Base-by-base conservation (phyloP, 176 grass and related monocot genomes). In the Leersia perrieri region DNA sequence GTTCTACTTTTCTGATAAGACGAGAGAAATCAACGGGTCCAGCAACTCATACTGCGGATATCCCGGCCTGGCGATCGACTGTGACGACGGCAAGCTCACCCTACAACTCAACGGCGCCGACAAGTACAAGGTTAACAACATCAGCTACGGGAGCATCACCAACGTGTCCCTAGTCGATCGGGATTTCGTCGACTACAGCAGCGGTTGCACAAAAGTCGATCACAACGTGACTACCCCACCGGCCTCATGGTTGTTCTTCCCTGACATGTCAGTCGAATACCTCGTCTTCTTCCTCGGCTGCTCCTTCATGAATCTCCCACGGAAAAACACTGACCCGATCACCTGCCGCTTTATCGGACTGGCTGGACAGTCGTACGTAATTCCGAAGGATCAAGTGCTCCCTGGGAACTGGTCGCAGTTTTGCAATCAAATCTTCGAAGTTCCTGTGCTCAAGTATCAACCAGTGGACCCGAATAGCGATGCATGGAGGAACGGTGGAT, bases 381-480 rank as follows among this genome's bases (percentile, higher is more conserved):
- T 49, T 13, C 22, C 9, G 0, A 9, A 7, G 7, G 0, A 5
- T 5, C 1, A 2, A 1, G 44, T 74, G 61, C 76, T 61, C 2
- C 0, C 0, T 0, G 11, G 9, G 18, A 22, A 23, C 10, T 80
- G 28, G 77, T 0, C 1, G n/a, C 14, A 0, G 8, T 2, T 0
- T 0, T 76, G 78, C 78, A 0, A 0, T 0, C 0, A 0, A 11
- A 31, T 70, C 31, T 3, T 63, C 55, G 0, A 51, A 63, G 30
- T 30, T 5, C 78, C 71, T 5, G 63, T 87, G 23, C 71, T 38
- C 8, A 60, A 62, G 6, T 0, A 22, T 9, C 2, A 0, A 0
- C 0, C 0, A 0, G 0, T 15, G 3, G 7, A 23, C 12, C 0
- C 14, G 16, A 22, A 14, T 0, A 3, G 9, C 2, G 0, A 12